phyloP scores from a whole-genome alignment of 768 basidiomycete species.

The Lactarius psammicola region DNA sequence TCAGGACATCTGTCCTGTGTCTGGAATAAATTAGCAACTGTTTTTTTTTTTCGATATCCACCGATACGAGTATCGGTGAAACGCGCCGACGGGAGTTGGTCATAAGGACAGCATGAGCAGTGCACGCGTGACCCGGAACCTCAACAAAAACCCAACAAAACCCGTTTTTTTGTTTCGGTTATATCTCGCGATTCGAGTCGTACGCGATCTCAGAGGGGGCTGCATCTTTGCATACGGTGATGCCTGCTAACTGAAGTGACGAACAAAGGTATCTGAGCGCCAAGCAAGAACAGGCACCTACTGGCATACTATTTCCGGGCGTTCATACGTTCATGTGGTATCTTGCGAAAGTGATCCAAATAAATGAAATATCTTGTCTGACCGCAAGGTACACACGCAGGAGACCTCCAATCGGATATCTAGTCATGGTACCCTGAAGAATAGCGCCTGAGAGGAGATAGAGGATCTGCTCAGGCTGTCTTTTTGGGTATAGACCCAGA shows the following conservation, averaged over 20 bases:
- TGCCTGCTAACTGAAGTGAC: neutral
- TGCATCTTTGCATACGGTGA: neutral
- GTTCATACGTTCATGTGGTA: neutral
- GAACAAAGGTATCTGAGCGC: neutral
- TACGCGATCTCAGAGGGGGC: too few relatives aligned
- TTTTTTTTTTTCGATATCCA: too few relatives aligned
- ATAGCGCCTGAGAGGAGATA: neutral
- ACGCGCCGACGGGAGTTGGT: too few relatives aligned
- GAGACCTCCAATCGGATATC: neutral
- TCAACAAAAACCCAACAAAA: too few relatives aligned
- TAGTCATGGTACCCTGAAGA: too few relatives aligned
- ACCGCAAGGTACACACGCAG: neutral
- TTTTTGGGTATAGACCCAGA: neutral
- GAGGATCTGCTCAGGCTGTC: neutral
- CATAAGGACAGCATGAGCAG: too few relatives aligned
- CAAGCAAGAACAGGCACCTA: neutral
- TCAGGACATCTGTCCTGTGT: too few relatives aligned
- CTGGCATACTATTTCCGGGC: neutral
- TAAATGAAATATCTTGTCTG: neutral
- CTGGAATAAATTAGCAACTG: too few relatives aligned
- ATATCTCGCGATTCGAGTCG: too few relatives aligned
- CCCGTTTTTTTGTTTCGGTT: too few relatives aligned
- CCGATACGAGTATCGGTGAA: too few relatives aligned
- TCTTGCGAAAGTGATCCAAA: neutral
- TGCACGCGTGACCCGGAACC: too few relatives aligned